These are phyloP conservation scores for Scytalidium sp. DNA, from an alignment of 2,329 filamentous ascomycete species.

Conservation along the genomic window DNA sequence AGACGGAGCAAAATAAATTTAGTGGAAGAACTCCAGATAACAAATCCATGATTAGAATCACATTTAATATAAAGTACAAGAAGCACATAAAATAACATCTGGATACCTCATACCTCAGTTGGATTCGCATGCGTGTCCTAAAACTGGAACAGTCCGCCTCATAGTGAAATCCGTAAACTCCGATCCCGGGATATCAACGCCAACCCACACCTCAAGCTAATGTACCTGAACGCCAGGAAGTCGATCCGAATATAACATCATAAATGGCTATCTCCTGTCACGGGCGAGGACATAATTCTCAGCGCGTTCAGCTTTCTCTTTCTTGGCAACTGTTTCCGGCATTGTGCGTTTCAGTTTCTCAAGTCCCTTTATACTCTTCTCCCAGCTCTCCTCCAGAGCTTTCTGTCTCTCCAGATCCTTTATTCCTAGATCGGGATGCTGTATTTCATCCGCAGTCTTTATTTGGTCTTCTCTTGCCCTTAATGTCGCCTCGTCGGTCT, in stretches of 20 bases:
- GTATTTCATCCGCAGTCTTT: constrained; percentile 7
- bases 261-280: neutral
- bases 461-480: constrained; percentile 9
- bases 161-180: neutral
- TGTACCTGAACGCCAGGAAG: neutral
- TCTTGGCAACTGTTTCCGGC: constrained; percentile 60
- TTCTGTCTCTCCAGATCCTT: constrained; percentile 41
- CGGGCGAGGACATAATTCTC: constrained; percentile 24
- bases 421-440: constrained; percentile 24
- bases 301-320: constrained; percentile 61
- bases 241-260: neutral
- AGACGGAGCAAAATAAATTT: too few relatives aligned
- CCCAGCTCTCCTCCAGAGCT: constrained; percentile 45
- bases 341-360: constrained; percentile 55
- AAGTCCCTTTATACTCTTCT: constrained; percentile 46
- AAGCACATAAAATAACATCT: too few relatives aligned
- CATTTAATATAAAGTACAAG: too few relatives aligned
- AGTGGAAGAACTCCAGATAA: too few relatives aligned
- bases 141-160: too few relatives aligned
- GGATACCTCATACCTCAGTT: too few relatives aligned
- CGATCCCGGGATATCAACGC: neutral
- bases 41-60: too few relatives aligned
- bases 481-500: constrained; percentile 14
- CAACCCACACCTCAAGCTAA: neutral
- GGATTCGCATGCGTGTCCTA: too few relatives aligned